Conservation (phyloP, 768 basidiomycete species). For the Agaricus subrufescens region DNA sequence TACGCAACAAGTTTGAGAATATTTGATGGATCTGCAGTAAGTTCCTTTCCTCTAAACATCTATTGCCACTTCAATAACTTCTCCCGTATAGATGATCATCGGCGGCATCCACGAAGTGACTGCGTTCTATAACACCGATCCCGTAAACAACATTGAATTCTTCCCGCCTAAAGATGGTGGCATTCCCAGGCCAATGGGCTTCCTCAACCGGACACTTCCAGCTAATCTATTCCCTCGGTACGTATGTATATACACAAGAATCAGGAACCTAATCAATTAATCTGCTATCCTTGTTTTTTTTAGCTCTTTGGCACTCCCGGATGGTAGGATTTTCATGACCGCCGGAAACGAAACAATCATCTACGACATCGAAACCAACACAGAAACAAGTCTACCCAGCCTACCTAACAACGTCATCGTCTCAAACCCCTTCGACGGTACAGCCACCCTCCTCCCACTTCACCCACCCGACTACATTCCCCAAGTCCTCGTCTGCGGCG, state of each 20-base stretch:
- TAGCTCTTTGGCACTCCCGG: conserved; percentile 31
- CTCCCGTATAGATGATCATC: conserved; percentile 18
- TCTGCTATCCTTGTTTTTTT: neutral
- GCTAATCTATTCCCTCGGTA: conserved; percentile 24
- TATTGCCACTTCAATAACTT: no score
- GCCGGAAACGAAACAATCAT: conserved; percentile 39
- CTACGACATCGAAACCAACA: conserved; percentile 31
- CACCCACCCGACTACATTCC: conserved; percentile 34
- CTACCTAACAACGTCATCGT: conserved; percentile 41
- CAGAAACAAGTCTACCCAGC: conserved; percentile 34
- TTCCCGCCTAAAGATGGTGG: conserved; percentile 36
- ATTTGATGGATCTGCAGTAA: conserved; percentile 30
- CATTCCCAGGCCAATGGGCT: conserved; percentile 21
- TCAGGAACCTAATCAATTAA: neutral
- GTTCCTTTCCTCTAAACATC: conserved; percentile 13
- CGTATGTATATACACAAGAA: conserved; percentile 11
- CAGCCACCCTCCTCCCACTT: conserved; percentile 31
- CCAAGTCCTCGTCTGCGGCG: conserved; percentile 45
- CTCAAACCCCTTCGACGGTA: conserved; percentile 35
- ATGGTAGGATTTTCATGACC: conserved; percentile 35
- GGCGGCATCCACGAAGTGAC: conserved; percentile 23
- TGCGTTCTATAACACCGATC: conserved; percentile 62
- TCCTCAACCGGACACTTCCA: conserved; percentile 23
- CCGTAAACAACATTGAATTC: conserved; percentile 41
- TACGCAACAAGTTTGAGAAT: conserved; percentile 34